These are phyloP conservation scores for Camelina hispida DNA, from an alignment of 345 rosid genomes.

Conservation along the genomic window DNA sequence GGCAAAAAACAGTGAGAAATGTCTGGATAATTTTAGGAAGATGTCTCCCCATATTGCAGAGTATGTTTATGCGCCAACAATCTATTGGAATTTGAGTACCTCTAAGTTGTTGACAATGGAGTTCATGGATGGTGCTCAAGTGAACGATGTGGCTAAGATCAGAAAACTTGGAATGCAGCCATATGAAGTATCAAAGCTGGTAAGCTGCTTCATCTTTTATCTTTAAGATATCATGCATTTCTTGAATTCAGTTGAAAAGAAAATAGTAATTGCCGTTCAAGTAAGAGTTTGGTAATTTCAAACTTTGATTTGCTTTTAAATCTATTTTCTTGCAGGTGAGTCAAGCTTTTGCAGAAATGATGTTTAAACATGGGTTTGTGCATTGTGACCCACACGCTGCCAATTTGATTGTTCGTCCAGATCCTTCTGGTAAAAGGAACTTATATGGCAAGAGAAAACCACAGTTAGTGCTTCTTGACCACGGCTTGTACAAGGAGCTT, in stretches of 20 bases:
- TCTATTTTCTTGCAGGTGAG: conserved; percentile 62
- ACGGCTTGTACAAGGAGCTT: conserved; percentile 91
- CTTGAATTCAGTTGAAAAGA: conserved; percentile 9
- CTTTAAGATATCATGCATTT: conserved; percentile 22
- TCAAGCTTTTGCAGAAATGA: conserved; percentile 94
- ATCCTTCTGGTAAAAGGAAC: conserved; percentile 64
- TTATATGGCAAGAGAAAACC: conserved; percentile 75
- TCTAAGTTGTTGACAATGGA: conserved; percentile 93
- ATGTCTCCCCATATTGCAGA: conserved; percentile 88
- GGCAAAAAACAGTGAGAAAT: conserved; percentile 88
- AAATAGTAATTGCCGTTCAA: neutral
- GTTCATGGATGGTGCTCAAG: conserved; percentile 90
- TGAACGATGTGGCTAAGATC: conserved; percentile 73
- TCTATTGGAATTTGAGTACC: conserved; percentile 84
- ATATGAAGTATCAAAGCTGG: conserved; percentile 76
- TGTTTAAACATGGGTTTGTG: conserved; percentile 94
- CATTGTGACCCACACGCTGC: conserved; percentile 99
- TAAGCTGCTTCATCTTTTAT: conserved; percentile 50
- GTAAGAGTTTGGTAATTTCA: neutral
- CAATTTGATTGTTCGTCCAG: conserved; percentile 81
- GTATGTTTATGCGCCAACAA: conserved; percentile 76
- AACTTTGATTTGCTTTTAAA: neutral
- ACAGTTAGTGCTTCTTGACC: conserved; percentile 88
- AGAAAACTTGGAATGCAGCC: conserved; percentile 78
- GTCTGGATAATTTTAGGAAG: conserved; percentile 87